Percentiles rank a stretch among this genome's conserved stretches.
These are phyloP conservation scores for Kuraishia capsulata DNA, from an alignment of 805 yeast species.

Conservation along the genomic window DNA sequence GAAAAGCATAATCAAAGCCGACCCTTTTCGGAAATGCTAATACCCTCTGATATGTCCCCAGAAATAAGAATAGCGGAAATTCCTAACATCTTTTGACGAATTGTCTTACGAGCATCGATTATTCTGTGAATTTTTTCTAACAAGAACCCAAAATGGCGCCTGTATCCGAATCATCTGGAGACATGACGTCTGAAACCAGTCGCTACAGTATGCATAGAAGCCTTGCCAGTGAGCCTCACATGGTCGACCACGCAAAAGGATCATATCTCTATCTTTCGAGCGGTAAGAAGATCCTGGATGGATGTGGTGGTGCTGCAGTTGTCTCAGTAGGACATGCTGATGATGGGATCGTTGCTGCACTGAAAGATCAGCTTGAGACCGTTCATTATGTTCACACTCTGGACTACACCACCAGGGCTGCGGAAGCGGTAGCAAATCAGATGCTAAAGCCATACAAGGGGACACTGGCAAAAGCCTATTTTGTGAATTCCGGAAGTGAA, in stretches of 20 bases:
- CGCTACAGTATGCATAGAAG: constrained; percentile 3
- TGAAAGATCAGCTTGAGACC: constrained; percentile 5
- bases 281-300: constrained; percentile 9
- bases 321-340: constrained; percentile 10
- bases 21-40: too few species aligned
- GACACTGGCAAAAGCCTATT: constrained; percentile 8
- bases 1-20: too few species aligned
- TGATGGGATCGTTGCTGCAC: constrained; percentile 5
- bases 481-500: constrained; percentile 17
- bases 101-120: too few species aligned
- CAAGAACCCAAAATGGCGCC: too few species aligned
- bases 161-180: too few species aligned
- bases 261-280: constrained; percentile 6
- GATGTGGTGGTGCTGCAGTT: constrained; percentile 16
- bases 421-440: constrained; percentile 8
- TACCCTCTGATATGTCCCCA: too few species aligned
- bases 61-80: too few species aligned
- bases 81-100: too few species aligned
- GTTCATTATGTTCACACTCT: constrained; percentile 7
- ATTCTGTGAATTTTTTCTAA: too few species aligned
- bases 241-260: constrained; percentile 5
- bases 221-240: background rate
- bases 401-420: constrained; percentile 6
- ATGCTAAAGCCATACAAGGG: constrained; percentile 5
- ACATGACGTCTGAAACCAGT: too few species aligned